A percentile compares a stretch with the other conserved stretches of the same genome.
Conservation (phyloP, 1,284 basidiomycete species). For the Grifola frondosa region DNA sequence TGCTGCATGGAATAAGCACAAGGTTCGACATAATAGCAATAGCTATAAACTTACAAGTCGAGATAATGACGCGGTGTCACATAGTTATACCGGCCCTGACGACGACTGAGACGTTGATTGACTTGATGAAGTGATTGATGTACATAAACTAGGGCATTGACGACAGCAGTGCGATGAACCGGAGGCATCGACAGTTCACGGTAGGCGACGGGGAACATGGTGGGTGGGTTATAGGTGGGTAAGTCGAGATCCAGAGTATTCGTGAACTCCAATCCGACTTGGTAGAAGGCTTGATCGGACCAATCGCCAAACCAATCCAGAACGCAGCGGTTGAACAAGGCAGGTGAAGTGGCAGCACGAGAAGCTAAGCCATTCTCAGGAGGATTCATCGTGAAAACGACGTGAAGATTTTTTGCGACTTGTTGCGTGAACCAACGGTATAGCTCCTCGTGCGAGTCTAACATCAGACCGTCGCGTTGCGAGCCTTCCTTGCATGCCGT, state of each 20-base stretch:
- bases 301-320: slow-evolving; percentile 99
- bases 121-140: slow-evolving; percentile 90
- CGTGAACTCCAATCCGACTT: slow-evolving; percentile 95
- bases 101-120: slow-evolving; percentile 85
- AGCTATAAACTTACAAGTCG: slow-evolving; percentile 94
- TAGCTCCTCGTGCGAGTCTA: slow-evolving; percentile 96
- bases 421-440: slow-evolving; percentile 98
- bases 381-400: slow-evolving; percentile 99
- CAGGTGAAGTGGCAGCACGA: slow-evolving; percentile 95
- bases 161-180: slow-evolving; percentile 81
- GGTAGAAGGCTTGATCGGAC: slow-evolving; percentile 96
- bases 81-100: slow-evolving; percentile 93
- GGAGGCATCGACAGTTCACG: slow-evolving; percentile 81
- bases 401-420: slow-evolving; percentile 94
- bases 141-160: slow-evolving; percentile 93
- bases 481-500: slow-evolving; percentile 99
- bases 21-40: slow-evolving; percentile 9
- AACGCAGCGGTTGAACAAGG: slow-evolving; percentile 97
- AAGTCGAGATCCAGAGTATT: slow-evolving; percentile 88
- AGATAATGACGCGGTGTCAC: slow-evolving; percentile 98
- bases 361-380: slow-evolving; percentile 94
- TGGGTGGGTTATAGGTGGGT: slow-evolving; percentile 74
- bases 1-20: slow-evolving; percentile 47
- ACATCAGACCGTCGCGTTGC: slow-evolving; percentile 95
- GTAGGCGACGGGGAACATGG: slow-evolving; percentile 86